Conservation (phyloP, 2,329 filamentous ascomycete species). For the Cytospora piceae region DNA sequence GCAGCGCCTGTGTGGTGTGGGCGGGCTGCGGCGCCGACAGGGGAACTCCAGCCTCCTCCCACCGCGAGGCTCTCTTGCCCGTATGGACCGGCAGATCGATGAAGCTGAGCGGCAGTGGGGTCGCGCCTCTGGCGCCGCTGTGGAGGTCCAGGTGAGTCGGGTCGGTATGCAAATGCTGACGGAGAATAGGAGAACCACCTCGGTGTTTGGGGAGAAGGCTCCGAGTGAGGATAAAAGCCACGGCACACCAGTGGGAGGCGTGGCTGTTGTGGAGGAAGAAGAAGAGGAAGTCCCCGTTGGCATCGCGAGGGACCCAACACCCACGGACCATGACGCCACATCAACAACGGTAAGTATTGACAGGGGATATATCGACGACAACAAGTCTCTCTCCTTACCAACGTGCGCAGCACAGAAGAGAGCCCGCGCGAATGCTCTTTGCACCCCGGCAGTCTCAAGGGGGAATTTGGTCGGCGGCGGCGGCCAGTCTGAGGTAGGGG, state of each 20-base stretch:
- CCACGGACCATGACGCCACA: not conserved
- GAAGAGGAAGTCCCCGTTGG: not conserved
- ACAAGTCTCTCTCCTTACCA: not conserved
- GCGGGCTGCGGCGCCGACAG: not conserved
- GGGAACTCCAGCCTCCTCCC: not conserved
- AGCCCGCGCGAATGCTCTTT: not conserved
- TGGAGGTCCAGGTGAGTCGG: not conserved
- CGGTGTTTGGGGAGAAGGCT: not conserved
- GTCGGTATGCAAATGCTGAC: not conserved
- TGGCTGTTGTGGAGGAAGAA: not conserved
- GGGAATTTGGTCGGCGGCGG: too few relatives aligned
- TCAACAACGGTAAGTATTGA: not conserved
- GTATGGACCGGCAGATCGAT: conserved; percentile 1
- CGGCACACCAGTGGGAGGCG: not conserved
- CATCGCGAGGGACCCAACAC: not conserved
- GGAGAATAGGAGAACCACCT: not conserved
- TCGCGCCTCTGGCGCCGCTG: not conserved
- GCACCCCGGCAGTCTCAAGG: not conserved
- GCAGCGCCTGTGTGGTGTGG: not conserved
- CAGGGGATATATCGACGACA: not conserved
- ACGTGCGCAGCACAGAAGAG: not conserved
- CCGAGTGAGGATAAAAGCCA: not conserved
- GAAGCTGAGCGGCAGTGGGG: not conserved
- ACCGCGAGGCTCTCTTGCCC: not conserved
- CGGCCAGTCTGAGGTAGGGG: not conserved